Conservation (phyloP, 352 stramenopile species). For the Phytophthora uliginosa region DNA sequence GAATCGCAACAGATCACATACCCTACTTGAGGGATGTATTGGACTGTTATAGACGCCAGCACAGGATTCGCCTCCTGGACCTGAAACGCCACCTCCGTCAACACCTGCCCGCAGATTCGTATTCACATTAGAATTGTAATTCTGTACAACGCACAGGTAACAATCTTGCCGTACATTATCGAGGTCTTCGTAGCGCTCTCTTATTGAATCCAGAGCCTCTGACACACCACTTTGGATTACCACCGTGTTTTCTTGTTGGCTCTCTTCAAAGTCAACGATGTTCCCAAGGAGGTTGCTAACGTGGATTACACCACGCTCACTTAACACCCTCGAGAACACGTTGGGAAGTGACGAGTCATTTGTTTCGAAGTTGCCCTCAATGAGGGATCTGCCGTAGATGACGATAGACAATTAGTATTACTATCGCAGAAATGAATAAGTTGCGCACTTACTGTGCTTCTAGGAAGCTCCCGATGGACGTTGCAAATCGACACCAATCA, state of each 20-base stretch:
- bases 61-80: constrained; percentile 80
- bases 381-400: constrained; percentile 30
- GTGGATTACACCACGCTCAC: constrained; percentile 59
- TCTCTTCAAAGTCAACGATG: constrained; percentile 89
- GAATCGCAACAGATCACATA: constrained; percentile 89
- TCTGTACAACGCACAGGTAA: not conserved
- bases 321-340: constrained; percentile 43
- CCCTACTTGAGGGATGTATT: constrained; percentile 90
- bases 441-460: constrained; percentile 55
- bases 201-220: constrained; percentile 70
- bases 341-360: constrained; percentile 35
- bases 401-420: not conserved
- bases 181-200: constrained; percentile 82
- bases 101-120: constrained; percentile 50
- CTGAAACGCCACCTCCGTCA: constrained; percentile 86
- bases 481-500: constrained; percentile 75
- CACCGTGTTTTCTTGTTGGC: constrained; percentile 59
- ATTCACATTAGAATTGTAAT: constrained; percentile 7
- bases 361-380: constrained; percentile 23
- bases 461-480: constrained; percentile 72
- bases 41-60: constrained; percentile 81
- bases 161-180: constrained; percentile 64
- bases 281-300: constrained; percentile 87
- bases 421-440: not conserved
- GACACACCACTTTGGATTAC: constrained; percentile 83